Conservation (phyloP, 2,329 filamentous ascomycete species). For the Ploettnerulaceae sp. region DNA sequence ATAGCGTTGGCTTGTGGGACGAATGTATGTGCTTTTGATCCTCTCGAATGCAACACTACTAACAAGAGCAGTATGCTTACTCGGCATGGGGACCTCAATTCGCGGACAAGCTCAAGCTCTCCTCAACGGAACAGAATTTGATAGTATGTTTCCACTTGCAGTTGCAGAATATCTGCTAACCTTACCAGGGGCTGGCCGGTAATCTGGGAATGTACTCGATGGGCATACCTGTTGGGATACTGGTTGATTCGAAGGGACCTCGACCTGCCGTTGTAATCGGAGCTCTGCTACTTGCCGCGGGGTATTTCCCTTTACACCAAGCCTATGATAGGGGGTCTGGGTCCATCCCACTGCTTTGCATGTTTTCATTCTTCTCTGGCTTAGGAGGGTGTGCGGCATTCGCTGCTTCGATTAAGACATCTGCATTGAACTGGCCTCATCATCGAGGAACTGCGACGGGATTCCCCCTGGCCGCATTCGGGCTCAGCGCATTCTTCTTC, state of each 20-base stretch:
- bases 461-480: conserved; percentile 88
- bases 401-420: conserved; percentile 76
- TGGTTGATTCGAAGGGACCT: conserved; percentile 79
- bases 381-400: conserved; percentile 91
- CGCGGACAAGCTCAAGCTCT: conserved; percentile 77
- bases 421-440: conserved; percentile 85
- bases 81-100: conserved; percentile 98
- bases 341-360: conserved; percentile 60
- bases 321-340: conserved; percentile 68
- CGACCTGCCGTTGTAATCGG: conserved; percentile 73
- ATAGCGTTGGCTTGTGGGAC: conserved; percentile 89
- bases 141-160: conserved; percentile 53
- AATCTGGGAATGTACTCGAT: conserved; percentile 91
- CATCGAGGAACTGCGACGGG: conserved; percentile 91
- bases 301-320: conserved; percentile 80
- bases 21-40: conserved; percentile 58
- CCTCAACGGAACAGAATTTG: conserved; percentile 88
- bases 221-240: conserved; percentile 82
- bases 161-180: conserved; percentile 29
- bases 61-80: conserved; percentile 74
- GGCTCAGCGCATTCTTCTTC: conserved; percentile 94
- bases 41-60: background rate
- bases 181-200: conserved; percentile 57
- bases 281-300: conserved; percentile 64
- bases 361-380: conserved; percentile 82